phyloP scores from a whole-genome alignment of 441 rosid species.

The Erodium trifolium region DNA sequence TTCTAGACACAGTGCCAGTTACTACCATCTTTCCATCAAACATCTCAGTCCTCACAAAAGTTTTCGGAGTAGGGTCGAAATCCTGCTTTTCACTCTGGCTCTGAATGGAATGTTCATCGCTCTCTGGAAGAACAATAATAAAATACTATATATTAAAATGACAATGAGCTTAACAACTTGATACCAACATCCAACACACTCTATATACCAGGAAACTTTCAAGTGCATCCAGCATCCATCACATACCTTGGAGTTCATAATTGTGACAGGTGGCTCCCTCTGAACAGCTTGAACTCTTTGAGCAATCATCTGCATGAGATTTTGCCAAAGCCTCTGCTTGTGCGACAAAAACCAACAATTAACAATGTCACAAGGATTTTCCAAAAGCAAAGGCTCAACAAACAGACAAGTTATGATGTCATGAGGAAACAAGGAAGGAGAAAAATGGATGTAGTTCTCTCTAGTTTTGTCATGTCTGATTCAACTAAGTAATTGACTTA shows the following conservation, averaged over 20 bases:
- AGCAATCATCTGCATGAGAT: not conserved
- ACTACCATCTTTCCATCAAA: not conserved
- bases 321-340: conserved; percentile 1
- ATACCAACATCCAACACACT: not conserved
- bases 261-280: conserved; percentile 1
- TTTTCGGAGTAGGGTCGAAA: conserved; percentile 2
- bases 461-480: not conserved
- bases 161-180: not conserved
- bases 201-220: not conserved
- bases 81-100: not conserved
- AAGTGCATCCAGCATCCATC: not conserved
- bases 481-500: not conserved
- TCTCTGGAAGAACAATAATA: not conserved
- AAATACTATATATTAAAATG: not conserved
- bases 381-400: not conserved
- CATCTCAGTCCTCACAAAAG: not conserved
- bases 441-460: not conserved
- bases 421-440: not conserved
- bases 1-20: not conserved
- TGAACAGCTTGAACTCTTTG: not conserved
- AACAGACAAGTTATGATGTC: conserved; percentile 6
- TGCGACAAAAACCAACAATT: not conserved
- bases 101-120: not conserved
- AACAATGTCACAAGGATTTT: not conserved
- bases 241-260: not conserved